Conservation (phyloP, 2,329 filamentous ascomycete genomes). For the Pseudocercospora fuligena region DNA sequence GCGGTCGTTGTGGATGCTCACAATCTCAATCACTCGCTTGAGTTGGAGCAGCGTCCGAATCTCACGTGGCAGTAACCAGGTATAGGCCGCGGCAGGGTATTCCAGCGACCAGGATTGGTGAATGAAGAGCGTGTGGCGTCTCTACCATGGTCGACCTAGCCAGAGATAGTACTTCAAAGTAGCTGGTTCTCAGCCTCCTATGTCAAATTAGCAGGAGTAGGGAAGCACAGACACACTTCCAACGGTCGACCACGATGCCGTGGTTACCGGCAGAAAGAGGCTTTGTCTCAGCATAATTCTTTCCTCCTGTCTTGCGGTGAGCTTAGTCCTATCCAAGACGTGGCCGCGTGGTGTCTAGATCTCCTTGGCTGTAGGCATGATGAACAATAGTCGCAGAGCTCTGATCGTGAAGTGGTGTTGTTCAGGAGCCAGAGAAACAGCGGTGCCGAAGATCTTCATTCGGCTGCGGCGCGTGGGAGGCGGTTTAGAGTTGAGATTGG, state of each 20-base stretch:
- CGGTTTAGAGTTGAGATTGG: background rate
- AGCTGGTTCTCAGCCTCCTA: background rate
- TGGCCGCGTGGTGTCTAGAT: background rate
- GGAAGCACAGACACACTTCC: background rate
- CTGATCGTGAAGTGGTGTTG: background rate
- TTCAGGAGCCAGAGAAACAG: background rate
- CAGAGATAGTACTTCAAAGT: background rate
- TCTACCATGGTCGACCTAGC: background rate
- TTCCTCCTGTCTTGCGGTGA: no score
- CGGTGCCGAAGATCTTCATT: slow-evolving; percentile 9
- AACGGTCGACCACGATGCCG: background rate
- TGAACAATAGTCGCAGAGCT: background rate
- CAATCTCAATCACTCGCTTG: background rate
- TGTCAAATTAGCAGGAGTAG: slow-evolving; percentile 5
- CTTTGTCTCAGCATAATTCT: background rate
- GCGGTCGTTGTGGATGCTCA: background rate
- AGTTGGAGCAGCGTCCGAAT: background rate
- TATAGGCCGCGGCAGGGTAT: background rate
- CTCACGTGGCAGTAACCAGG: background rate
- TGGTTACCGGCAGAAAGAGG: background rate
- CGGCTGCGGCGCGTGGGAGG: background rate
- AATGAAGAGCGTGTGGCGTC: background rate
- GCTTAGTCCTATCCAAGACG: background rate
- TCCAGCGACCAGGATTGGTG: background rate
- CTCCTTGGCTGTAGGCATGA: background rate